These are phyloP conservation scores for Chrysoporthe cubensis DNA, from an alignment of 2,329 filamentous ascomycete genomes.

Conservation along the genomic window DNA sequence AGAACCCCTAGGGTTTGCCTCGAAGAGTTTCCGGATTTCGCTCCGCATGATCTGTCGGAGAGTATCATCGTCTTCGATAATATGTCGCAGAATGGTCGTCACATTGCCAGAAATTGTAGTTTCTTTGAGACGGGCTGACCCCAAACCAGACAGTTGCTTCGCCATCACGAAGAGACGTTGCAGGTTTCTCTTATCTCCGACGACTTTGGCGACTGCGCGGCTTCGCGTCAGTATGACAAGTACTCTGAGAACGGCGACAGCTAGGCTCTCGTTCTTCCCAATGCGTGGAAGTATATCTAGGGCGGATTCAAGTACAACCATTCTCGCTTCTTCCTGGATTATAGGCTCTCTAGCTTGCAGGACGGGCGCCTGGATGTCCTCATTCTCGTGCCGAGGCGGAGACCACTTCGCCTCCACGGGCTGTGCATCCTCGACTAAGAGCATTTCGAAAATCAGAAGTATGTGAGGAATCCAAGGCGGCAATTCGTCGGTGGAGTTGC, in stretches of 20 bases:
- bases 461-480: slow-evolving; percentile 93
- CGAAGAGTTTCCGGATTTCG: slow-evolving; percentile 82
- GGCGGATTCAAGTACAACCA: slow-evolving; percentile 74
- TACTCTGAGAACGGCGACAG: slow-evolving; percentile 80
- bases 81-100: slow-evolving; percentile 86
- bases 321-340: slow-evolving; percentile 67
- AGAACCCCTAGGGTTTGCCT: slow-evolving; percentile 56
- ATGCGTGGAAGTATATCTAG: slow-evolving; percentile 83
- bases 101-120: slow-evolving; percentile 63
- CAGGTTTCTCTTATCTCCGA: slow-evolving; percentile 88
- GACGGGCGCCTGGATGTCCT: slow-evolving; percentile 56
- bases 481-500: slow-evolving; percentile 73
- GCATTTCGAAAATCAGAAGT: slow-evolving; percentile 84
- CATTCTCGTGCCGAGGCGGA: slow-evolving; percentile 53
- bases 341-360: slow-evolving; percentile 64
- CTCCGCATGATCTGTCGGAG: slow-evolving; percentile 89
- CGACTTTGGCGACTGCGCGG: slow-evolving; percentile 71
- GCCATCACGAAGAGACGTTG: slow-evolving; percentile 93
- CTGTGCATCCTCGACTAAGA: slow-evolving; percentile 87
- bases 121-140: slow-evolving; percentile 71
- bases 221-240: slow-evolving; percentile 86
- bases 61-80: slow-evolving; percentile 91
- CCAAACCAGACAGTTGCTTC: slow-evolving; percentile 82
- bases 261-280: slow-evolving; percentile 83
- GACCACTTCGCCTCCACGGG: slow-evolving; percentile 76